Percentiles rank a stretch among this genome's conserved stretches.
Evolutionary conservation across 129 eudicot genomes (phyloP).

Genomic region (Calendula officinalis): DNA sequence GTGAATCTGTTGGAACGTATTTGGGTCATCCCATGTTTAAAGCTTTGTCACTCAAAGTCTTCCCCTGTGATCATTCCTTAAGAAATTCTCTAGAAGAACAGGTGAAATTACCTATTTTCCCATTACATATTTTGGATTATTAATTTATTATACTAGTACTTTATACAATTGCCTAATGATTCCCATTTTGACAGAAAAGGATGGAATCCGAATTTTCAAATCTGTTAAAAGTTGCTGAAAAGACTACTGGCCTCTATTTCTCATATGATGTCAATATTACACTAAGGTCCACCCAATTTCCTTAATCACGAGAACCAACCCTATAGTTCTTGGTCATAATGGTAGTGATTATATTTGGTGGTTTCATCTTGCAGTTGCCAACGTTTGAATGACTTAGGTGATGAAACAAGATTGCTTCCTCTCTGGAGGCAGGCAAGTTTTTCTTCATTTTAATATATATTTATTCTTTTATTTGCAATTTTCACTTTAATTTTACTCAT

Average conservation of each 20-base stretch:
- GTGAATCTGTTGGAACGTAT: conserved; percentile 70
- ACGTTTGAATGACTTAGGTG: too few species aligned
- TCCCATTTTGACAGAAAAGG: conserved; percentile 26
- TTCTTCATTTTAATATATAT: too few species aligned
- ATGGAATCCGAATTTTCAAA: conserved; percentile 64
- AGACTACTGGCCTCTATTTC: conserved; percentile 59
- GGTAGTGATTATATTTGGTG: not conserved
- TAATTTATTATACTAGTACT: too few species aligned
- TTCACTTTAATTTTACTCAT: too few species aligned
- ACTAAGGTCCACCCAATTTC: not conserved
- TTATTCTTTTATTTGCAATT: too few species aligned
- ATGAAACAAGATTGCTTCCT: too few species aligned
- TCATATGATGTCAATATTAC: conserved; percentile 88
- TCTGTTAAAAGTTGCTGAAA: conserved; percentile 60
- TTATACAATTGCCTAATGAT: too few species aligned
- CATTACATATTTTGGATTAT: too few species aligned
- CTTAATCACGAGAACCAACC: not conserved
- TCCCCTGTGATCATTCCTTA: conserved; percentile 79
- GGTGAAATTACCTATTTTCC: conserved; percentile 31
- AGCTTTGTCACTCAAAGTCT: conserved; percentile 56
- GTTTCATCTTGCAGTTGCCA: not conserved
- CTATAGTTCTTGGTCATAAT: not conserved
- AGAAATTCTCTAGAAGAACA: conserved; percentile 60
- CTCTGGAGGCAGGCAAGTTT: too few species aligned
- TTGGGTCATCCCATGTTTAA: conserved; percentile 75